These are phyloP conservation scores for Podila minutissima DNA, from an alignment of 192 early-diverging fungal genomes.

Conservation along the genomic window DNA sequence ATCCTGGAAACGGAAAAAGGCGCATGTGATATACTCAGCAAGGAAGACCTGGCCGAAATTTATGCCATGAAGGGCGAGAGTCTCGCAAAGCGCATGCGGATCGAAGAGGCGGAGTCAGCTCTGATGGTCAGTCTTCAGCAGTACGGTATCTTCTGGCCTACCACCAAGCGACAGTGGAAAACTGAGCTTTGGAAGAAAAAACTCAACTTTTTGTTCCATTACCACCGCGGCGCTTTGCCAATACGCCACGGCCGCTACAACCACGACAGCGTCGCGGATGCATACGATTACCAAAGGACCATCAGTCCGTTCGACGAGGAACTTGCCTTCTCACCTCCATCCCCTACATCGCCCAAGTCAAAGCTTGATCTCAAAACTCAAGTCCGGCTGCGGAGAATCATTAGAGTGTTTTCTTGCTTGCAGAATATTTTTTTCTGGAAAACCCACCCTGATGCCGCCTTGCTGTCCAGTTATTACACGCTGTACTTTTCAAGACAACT, in stretches of 20 bases:
- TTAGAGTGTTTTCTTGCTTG: conserved; percentile 25
- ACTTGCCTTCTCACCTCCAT: background rate
- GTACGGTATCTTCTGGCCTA: conserved; percentile 30
- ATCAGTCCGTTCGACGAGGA: background rate
- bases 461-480: conserved; percentile 27
- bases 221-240: conserved; percentile 8
- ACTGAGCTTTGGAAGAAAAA: conserved; percentile 14
- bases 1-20: conserved; percentile 52
- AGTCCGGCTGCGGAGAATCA: conserved; percentile 9
- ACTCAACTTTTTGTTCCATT: conserved; percentile 22
- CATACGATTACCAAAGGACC: background rate
- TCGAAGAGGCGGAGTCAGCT: conserved; percentile 48
- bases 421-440: conserved; percentile 41
- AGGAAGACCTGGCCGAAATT: conserved; percentile 51
- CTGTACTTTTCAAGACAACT: conserved; percentile 18
- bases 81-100: conserved; percentile 53
- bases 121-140: conserved; percentile 15
- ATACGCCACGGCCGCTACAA: background rate
- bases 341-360: background rate
- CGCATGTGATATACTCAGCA: conserved; percentile 23
- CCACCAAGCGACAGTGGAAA: conserved; percentile 26
- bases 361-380: conserved; percentile 15
- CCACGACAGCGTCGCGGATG: background rate
- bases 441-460: conserved; percentile 13
- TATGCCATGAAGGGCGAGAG: conserved; percentile 55